Base-by-base conservation (phyloP, 2,329 filamentous ascomycete species). In the Trichoderma koningiopsis region DNA sequence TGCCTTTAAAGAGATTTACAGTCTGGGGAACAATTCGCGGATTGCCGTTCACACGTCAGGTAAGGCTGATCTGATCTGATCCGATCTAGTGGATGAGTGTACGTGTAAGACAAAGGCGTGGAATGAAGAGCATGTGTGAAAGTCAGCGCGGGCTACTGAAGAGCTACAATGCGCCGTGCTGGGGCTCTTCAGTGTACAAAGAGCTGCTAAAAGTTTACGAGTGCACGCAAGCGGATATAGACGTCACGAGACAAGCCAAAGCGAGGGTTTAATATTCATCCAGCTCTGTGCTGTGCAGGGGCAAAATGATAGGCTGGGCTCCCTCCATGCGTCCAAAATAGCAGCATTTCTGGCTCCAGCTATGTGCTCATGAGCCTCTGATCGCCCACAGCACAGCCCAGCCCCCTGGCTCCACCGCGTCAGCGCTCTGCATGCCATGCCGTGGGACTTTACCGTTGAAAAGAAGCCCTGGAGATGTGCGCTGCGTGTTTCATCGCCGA, bases 341-440 rank as follows among this genome's bases (percentile, higher is more conserved):
- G 40, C 64, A 58, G 43, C 27, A 11, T n/a, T 19, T 43, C 29
- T n/a, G 22, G 22, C 33, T 16, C 10, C 10, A 35, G 11, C 33
- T 33, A 10, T 33, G 5, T 35, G 37, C 27, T 37, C 61, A 16
- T 60, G 58, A 35, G 61, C 47, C 22, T 56, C 55, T 22, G 53
- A 66, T 67, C 61, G 64, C 52, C 53, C 43, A 67, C 43, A 60
- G 35, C 68, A 70, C 68, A 70, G 68, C 68, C 68, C 68, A 55
- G 56, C 62, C 33, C 55, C 65, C 29, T 68, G 57, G 67, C 29
- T 53, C 67, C 67, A 69, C 53, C 52, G 29, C 59, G 67, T 63
- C 67, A 63, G 58, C 67, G 58, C 40, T 56, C 49, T 47, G 29
- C 63, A 58, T 60, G 55, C 64, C 55, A 37, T 52, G 55, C 52